Base-by-base conservation (phyloP, 768 basidiomycete genomes). In the Macrolepiota albuminosa region DNA sequence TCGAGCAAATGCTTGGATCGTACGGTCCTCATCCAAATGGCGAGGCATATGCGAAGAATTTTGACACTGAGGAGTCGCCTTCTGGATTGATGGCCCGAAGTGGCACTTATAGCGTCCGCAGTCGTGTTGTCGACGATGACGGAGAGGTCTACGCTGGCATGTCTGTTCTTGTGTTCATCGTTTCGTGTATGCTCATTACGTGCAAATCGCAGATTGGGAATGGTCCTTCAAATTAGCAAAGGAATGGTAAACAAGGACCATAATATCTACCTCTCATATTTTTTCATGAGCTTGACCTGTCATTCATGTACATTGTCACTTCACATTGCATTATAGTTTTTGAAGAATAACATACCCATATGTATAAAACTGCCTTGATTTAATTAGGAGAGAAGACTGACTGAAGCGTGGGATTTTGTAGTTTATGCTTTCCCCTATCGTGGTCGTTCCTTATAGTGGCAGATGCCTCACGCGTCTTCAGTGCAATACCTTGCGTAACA, bases 1-100 rank as follows among this genome's bases (percentile, higher is more conserved):
- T 92, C 67, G 93, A 95, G 69, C 83, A 89, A 66, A 98, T 98
- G 96, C 82, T 98, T 24, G 96, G 96, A 18, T 95, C 93, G 3
- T 97, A 94, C 71, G 90, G 92, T 2, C 91, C 93, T 18, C 76
- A 80, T 58, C 77, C 86, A n/a, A 65, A 77, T 2, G 84, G 81
- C 37, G 78, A 86, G 29, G 69, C 89, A 6, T 89, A 95, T 68
- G 74, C 67, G 64, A 93, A 93, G 74, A 82, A 87, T 67, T 92
- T 94, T 72, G 87, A 87, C 5, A 73, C 85, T 1, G 89, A 89
- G 59, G 81, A 84, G 64, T 83, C 85, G 18, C 84, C 81, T 1
- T 89, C 90, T 46, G 96, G 96, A 14, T 76, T 91, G 77, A 53
- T 97, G 24, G 95, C 93, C 55, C 90, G 96, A 54, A 79, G 81